Evolutionary conservation across 176 grass and related monocot genomes (phyloP), one percentile per base, ranked within the genome.

Genomic region (Themeda triandra): DNA sequence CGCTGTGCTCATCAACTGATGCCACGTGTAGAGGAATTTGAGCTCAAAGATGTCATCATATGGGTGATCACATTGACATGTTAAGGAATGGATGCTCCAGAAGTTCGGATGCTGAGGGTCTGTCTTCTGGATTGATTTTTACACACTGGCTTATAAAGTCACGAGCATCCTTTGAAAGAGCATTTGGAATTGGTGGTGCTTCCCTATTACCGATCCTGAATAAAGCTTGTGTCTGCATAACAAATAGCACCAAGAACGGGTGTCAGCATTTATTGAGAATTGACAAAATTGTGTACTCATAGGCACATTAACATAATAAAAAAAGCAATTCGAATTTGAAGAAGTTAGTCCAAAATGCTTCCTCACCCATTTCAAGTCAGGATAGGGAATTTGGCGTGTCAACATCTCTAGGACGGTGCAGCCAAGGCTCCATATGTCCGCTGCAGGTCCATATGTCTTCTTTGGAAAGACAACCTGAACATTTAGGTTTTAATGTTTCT

Each of bases 331-430:
- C 33, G 56, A 44, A 78, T 56, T 82, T 82, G 58, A 6, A 84
- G 6, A 41, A 85, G 17, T 14, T 31, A 18, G 15, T 63, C 45
- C 4, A 45, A 70, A 73, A 70, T 81, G 21, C 24, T 81, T 59
- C 75, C 83, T 88, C 80, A 94, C 92, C 92, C 92, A 94, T 63
- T 94, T 86, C 25, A 94, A 35, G 73, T 89, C 72, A 74, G 88
- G 92, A 75, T 91, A 94, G 35, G 92, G 92, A 86, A 76, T 14
- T 30, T 86, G 76, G 42, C 69, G 21, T 68, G 92, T 94, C 63
- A 94, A 44, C 92, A 94, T 94, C 83, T 94, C 92, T 58, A 94
- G 81, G 48, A 94, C 86, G 17, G 92, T 94, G 83, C 92, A 94
- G 10, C 92, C 92, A 31, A 94, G 76, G 69, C 92, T 94, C 92